A percentile compares a stretch with the other conserved stretches of the same genome.
These are phyloP conservation scores for Omphalotus guepiniiformis DNA, from an alignment of 768 basidiomycete genomes.

Conservation along the genomic window DNA sequence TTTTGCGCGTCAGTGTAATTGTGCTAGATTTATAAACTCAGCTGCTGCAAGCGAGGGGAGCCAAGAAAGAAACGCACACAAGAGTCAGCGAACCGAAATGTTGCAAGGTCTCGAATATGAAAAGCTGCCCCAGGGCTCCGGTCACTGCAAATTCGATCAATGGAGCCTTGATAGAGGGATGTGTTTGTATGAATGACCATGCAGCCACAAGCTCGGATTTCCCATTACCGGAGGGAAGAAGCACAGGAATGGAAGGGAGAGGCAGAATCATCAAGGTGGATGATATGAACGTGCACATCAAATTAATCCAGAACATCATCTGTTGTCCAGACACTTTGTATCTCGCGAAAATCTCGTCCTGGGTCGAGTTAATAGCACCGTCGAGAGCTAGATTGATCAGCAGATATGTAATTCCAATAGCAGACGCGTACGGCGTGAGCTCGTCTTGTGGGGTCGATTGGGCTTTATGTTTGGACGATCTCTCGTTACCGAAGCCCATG, in stretches of 20 bases:
- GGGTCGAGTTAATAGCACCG: constrained; percentile 91
- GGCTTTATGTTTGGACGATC: constrained; percentile 33
- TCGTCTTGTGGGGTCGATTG: constrained; percentile 21
- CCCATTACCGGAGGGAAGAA: constrained; percentile 62
- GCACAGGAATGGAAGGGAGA: constrained; percentile 76
- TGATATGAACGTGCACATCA: constrained; percentile 76
- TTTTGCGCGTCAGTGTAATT: constrained; percentile 92
- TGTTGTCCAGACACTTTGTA: constrained; percentile 83
- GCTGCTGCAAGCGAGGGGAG: constrained; percentile 8
- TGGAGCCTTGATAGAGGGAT: constrained; percentile 71
- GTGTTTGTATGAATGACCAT: constrained; percentile 67
- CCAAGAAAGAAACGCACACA: constrained; percentile 50
- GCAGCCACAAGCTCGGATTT: constrained; percentile 64
- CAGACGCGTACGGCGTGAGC: constrained; percentile 45
- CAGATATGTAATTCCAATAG: constrained; percentile 73
- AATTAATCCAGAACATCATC: constrained; percentile 99
- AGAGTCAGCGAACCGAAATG: constrained; percentile 88
- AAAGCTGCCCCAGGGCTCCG: constrained; percentile 92
- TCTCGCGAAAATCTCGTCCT: constrained; percentile 89
- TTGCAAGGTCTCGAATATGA: constrained; percentile 95
- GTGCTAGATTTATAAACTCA: constrained; percentile 48
- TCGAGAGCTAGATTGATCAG: constrained; percentile 87
- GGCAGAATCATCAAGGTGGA: constrained; percentile 67
- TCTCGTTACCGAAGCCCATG: constrained; percentile 74
- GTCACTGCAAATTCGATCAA: constrained; percentile 83